These are phyloP conservation scores for Rhodomyrtus tomentosa DNA, from an alignment of 345 rosid species.

Conservation along the genomic window DNA sequence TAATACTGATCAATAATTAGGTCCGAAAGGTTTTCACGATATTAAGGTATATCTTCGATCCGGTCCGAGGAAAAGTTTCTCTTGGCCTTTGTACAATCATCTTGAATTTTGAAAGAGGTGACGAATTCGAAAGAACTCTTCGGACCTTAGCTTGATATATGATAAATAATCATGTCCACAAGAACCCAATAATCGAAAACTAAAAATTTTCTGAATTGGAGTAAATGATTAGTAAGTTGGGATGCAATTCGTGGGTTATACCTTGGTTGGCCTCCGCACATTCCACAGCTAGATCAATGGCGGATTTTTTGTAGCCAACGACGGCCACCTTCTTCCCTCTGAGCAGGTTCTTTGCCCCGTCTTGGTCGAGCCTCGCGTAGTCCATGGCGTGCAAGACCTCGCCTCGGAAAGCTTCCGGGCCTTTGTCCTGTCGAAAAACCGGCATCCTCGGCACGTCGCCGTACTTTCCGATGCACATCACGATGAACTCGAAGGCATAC, in stretches of 20 bases:
- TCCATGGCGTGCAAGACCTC: slow-evolving; percentile 42
- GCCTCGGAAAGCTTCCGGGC: slow-evolving; percentile 27
- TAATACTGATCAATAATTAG: not conserved
- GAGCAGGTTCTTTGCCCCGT: slow-evolving; percentile 17
- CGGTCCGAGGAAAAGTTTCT: not conserved
- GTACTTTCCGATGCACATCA: slow-evolving; percentile 41
- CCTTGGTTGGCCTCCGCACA: slow-evolving; percentile 53
- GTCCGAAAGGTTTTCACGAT: not conserved
- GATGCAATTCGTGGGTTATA: not conserved
- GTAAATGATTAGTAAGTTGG: not conserved
- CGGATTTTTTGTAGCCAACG: slow-evolving; percentile 45
- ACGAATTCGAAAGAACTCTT: not conserved
- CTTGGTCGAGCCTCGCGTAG: slow-evolving; percentile 28
- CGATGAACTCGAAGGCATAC: slow-evolving; percentile 34
- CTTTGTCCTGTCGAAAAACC: slow-evolving; percentile 19
- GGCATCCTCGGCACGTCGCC: slow-evolving; percentile 40
- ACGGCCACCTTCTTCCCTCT: slow-evolving; percentile 40
- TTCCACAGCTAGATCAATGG: slow-evolving; percentile 50
- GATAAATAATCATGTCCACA: not conserved
- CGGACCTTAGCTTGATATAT: not conserved
- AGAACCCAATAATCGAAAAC: not conserved
- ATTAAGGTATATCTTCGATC: not conserved
- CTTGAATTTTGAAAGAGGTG: not conserved
- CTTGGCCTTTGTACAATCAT: not conserved
- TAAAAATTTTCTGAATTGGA: not conserved